Base-by-base conservation (phyloP, 2,329 filamentous ascomycete genomes). In the Escovopsis sp. region DNA sequence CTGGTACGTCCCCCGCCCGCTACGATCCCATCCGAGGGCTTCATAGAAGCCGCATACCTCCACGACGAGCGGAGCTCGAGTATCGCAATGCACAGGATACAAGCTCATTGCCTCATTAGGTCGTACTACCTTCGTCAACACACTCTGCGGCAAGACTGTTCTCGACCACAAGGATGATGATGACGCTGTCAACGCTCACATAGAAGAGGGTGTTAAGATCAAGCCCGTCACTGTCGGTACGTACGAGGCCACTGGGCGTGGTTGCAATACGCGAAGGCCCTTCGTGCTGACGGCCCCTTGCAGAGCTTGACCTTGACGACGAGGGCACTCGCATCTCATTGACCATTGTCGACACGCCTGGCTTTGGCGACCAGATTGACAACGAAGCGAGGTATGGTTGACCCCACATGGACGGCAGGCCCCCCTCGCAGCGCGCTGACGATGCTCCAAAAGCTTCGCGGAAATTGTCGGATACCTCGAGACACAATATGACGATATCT, bases 111-210 rank as follows among this genome's bases (percentile, higher is more conserved):
- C 17, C 5, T 5, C 25, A 14, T 30, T 16, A 94, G 86, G 90
- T 56, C 83, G 90, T 58, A 98, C 90, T 46, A 98, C 90, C 53
- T 98, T 98, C 55, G 90, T 98, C 63, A 98, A 98, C 72, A 98
- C 90, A 35, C 85, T 98, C 48, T 98, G 90, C 68, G 85, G 86
- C 58, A 87, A 94, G 72, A 73, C 77, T 53, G 90, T 98, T 36
- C 76, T 98, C 46, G 66, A 76, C 49, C 79, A 87, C 64, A 93
- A 93, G 70, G 88, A 96, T 49, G 79, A 80, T 40, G 90, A 98
- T 53, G 90, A 98, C 65, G 74, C 87, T 44, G 72, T 70, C 55
- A 79, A 78, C 48, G 88, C 88, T 53, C 86, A 94, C 59, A 61
- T 94, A 46, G 90, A 98, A 67, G 88, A 96, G 56, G 87, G 87